Percentiles rank a stretch among this genome's conserved stretches.
Evolutionary conservation across 2,329 filamentous ascomycete genomes (phyloP).

Genomic region (Epichloe uncinata): DNA sequence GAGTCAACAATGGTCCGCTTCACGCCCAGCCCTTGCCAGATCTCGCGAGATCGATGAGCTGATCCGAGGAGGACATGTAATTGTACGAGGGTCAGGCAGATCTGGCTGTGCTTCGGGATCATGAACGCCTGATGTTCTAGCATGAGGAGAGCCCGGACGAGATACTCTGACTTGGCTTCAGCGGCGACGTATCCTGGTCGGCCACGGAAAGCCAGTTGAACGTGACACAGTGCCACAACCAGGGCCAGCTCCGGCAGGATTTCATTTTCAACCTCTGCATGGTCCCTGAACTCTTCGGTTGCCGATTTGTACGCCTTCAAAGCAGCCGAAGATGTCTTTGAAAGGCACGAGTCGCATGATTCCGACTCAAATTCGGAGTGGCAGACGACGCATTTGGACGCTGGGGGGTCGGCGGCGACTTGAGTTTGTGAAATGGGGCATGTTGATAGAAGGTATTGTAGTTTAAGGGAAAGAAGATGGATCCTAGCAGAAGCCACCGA

Average conservation of each 20-base stretch:
- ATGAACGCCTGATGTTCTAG: conserved; percentile 35
- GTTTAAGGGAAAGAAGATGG: conserved; percentile 25
- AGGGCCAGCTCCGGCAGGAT: conserved; percentile 22
- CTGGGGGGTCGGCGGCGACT: conserved; percentile 9
- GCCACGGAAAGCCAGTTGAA: conserved; percentile 16
- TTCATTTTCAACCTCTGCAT: conserved; percentile 6
- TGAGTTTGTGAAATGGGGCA: conserved; percentile 16
- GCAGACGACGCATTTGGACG: conserved; percentile 15
- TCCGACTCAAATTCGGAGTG: conserved; percentile 8
- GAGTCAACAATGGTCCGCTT: conserved; percentile 47
- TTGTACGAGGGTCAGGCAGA: conserved; percentile 37
- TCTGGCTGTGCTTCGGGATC: conserved; percentile 31
- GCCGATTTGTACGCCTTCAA: conserved; percentile 10
- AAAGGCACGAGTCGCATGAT: conserved; percentile 13
- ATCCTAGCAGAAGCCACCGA: conserved; percentile 14
- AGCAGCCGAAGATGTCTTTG: conserved; percentile 10
- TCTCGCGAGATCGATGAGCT: conserved; percentile 28
- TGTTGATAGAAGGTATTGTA: conserved; percentile 31
- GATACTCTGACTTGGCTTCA: conserved; percentile 13
- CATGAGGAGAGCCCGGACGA: conserved; percentile 36
- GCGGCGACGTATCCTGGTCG: conserved; percentile 3
- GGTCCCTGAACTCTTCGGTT: conserved; percentile 1
- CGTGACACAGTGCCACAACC: conserved; percentile 20
- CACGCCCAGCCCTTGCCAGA: conserved; percentile 39
- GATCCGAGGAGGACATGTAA: conserved; percentile 39